These are phyloP conservation scores for Populus ilicifolia DNA, from an alignment of 345 rosid species.

Conservation along the genomic window DNA sequence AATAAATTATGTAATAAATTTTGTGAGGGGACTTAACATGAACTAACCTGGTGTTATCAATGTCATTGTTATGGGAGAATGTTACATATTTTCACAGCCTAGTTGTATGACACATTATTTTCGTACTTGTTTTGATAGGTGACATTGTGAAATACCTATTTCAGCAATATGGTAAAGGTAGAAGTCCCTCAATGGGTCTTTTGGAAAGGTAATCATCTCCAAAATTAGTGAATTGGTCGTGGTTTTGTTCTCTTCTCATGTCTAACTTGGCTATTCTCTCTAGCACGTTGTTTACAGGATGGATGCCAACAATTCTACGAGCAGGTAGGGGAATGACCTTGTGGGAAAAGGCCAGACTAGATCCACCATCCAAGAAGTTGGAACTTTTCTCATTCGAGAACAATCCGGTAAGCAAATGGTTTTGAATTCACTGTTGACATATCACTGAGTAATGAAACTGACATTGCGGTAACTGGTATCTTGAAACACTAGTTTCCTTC, in stretches of 20 bases:
- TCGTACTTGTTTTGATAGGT: slow-evolving; percentile 33
- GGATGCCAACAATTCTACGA: slow-evolving; percentile 85
- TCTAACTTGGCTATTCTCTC: not conserved
- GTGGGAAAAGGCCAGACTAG: slow-evolving; percentile 59
- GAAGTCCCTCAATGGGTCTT: slow-evolving; percentile 57
- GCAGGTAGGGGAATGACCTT: slow-evolving; percentile 81
- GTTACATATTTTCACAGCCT: not conserved
- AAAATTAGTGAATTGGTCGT: not conserved
- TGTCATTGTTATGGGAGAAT: not conserved
- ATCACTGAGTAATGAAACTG: not conserved
- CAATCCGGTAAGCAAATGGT: slow-evolving; percentile 45
- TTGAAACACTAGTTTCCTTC: not conserved
- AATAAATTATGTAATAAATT: no score
- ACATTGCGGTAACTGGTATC: not conserved
- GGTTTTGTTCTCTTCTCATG: not conserved
- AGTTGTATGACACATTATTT: not conserved
- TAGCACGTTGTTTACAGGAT: slow-evolving; percentile 81
- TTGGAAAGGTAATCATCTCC: slow-evolving; percentile 53
- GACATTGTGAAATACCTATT: slow-evolving; percentile 75
- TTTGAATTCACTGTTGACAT: not conserved
- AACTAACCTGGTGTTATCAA: not conserved
- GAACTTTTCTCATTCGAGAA: slow-evolving; percentile 80
- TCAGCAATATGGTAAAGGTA: slow-evolving; percentile 65
- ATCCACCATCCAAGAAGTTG: slow-evolving; percentile 52
- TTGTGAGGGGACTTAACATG: no score